Evolutionary conservation across 495 filamentous ascomycete genomes (phyloP).

Genomic region (Viridothelium virens): DNA sequence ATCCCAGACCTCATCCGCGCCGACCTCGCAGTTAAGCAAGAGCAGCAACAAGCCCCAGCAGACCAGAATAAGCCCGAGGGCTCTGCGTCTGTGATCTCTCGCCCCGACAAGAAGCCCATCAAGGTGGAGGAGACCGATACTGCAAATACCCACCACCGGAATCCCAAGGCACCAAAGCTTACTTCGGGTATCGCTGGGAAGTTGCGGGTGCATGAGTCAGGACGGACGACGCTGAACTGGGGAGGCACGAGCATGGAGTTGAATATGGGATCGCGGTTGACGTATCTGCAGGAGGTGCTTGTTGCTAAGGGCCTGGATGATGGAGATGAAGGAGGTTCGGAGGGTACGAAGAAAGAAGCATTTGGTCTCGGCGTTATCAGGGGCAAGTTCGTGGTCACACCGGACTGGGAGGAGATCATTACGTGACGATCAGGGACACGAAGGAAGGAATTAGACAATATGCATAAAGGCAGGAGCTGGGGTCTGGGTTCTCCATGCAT

Average conservation of each 20-base stretch:
- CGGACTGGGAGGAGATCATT: slow-evolving; percentile 42
- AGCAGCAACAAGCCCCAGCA: slow-evolving; percentile 12
- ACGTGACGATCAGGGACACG: neutral
- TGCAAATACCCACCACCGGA: slow-evolving; percentile 11
- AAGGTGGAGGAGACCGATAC: slow-evolving; percentile 19
- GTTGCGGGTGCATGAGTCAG: slow-evolving; percentile 52
- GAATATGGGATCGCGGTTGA: slow-evolving; percentile 26
- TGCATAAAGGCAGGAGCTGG: too few species aligned
- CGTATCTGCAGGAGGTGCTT: slow-evolving; percentile 31
- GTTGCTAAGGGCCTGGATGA: slow-evolving; percentile 13
- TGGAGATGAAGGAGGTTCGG: neutral
- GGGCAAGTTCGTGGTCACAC: slow-evolving; percentile 51
- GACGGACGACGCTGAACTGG: slow-evolving; percentile 53
- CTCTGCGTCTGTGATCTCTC: neutral
- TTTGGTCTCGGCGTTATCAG: slow-evolving; percentile 44
- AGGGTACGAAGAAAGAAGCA: slow-evolving; percentile 7
- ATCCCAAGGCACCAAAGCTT: slow-evolving; percentile 22
- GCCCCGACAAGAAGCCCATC: slow-evolving; percentile 16
- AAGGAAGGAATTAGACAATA: neutral
- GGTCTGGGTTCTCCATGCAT: neutral
- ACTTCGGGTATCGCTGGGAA: slow-evolving; percentile 48
- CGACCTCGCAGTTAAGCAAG: slow-evolving; percentile 34
- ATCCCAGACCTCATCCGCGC: slow-evolving; percentile 43
- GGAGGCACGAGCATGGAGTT: slow-evolving; percentile 47
- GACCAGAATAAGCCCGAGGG: slow-evolving; percentile 4